Evolutionary conservation across 2,329 filamentous ascomycete genomes (phyloP), one percentile per base, ranked within the genome.

Genomic region (Stagonosporopsis chrysanthemi): DNA sequence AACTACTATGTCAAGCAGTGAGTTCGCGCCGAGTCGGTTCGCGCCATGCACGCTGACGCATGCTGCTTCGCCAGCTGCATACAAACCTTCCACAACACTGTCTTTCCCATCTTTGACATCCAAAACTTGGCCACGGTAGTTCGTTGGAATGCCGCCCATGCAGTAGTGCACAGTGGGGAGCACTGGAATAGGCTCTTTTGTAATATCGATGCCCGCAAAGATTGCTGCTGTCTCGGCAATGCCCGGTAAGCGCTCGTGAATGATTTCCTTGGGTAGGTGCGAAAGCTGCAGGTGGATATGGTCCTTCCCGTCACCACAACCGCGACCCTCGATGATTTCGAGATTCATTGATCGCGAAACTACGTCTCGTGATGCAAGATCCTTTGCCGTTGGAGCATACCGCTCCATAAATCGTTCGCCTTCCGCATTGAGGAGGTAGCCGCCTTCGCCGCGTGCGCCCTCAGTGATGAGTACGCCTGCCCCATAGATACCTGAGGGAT

Each of bases 361-460:
- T 2, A 82, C 80, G 41, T 83, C 80, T 58, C 80, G 68, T 2
- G 77, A 80, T 24, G 81, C 80, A 7, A 83, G 75, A 56, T 82
- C 80, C 60, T 82, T 82, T 0, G 81, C 80, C 15, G 79, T 81
- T 4, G 81, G 81, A 2, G 81, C 80, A 52, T 83, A 83, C n/a
- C 80, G 74, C 58, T 82, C 78, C 81, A 83, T 82, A 56, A 83
- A 83, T 22, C 79, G 73, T 58, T 83, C 80, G 44, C 81, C 80
- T 64, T 80, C 70, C 11, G 67, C 66, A 62, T 82, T 83, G n/a
- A 82, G 73, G 1, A 82, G 75, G 54, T 81, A 82, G 19, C 80
- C 80, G 33, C 80, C 81, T 70, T 82, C 81, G 28, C 81, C 81
- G 43, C 80, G 74, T 15, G 80, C 79, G 5, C 81, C 80, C 69